Evolutionary conservation across 495 filamentous ascomycete species (phyloP).

Genomic region (Staphylotrichum longicolle): DNA sequence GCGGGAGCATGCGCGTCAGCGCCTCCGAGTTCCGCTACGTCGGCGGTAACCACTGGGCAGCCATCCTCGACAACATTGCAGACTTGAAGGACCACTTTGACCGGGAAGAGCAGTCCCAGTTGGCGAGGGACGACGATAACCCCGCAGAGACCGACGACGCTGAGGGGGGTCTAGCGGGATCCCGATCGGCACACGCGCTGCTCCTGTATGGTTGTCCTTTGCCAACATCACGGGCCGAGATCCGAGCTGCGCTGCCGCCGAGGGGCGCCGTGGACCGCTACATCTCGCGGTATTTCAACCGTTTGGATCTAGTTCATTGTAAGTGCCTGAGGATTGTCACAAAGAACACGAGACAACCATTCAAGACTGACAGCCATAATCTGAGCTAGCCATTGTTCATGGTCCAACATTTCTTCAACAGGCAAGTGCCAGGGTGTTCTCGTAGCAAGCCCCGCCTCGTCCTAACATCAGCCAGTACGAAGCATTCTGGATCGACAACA

Average conservation of each 20-base stretch:
- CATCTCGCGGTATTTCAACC: slow-evolving; percentile 11
- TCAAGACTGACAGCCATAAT: background rate
- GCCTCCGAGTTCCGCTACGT: slow-evolving; percentile 5
- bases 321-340: background rate
- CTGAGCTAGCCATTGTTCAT: slow-evolving; percentile 1
- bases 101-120: background rate
- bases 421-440: background rate
- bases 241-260: slow-evolving; percentile 1
- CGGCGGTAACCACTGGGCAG: slow-evolving; percentile 1
- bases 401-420: slow-evolving; percentile 9
- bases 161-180: no score
- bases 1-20: background rate
- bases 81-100: slow-evolving; percentile 8
- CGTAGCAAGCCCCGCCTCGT: no score
- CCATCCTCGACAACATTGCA: slow-evolving; percentile 1
- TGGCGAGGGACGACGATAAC: background rate
- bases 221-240: background rate
- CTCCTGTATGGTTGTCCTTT: background rate
- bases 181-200: background rate
- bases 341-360: no score
- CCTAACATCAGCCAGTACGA: background rate
- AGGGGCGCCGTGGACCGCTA: slow-evolving; percentile 7
- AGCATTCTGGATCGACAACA: background rate
- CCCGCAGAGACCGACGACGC: no score
- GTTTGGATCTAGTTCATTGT: slow-evolving; percentile 8